Evolutionary conservation across 1,284 basidiomycete species (phyloP).

Genomic region (Mycocalia duriaeana): DNA sequence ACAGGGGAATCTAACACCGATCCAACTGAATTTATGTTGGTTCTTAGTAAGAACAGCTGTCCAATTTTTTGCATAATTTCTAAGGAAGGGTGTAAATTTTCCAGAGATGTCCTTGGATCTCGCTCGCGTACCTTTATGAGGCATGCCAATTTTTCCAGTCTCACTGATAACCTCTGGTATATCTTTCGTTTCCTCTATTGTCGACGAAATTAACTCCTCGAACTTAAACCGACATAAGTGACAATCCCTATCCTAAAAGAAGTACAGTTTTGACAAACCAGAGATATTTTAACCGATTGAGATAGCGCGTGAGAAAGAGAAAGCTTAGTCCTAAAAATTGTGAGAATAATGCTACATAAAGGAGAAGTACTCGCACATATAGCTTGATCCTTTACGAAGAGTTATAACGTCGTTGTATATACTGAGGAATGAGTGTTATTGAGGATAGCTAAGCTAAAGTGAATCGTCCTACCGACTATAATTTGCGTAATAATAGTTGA

Average conservation of each 20-base stretch:
- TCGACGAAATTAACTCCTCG: slow-evolving; percentile 88
- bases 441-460: too few relatives aligned
- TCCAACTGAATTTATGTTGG: slow-evolving; percentile 94
- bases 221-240: too few relatives aligned
- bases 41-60: slow-evolving; percentile 87
- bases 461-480: slow-evolving; percentile 84
- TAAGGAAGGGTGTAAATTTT: too few relatives aligned
- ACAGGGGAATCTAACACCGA: slow-evolving; percentile 93
- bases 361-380: slow-evolving; percentile 68
- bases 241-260: too few relatives aligned
- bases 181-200: slow-evolving; percentile 95
- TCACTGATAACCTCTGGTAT: slow-evolving; percentile 92
- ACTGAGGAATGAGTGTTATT: slow-evolving; percentile 32
- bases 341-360: slow-evolving; percentile 15
- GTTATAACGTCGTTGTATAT: slow-evolving; percentile 99
- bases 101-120: too few relatives aligned
- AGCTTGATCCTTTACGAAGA: slow-evolving; percentile 88
- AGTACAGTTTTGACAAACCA: slow-evolving; percentile 51
- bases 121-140: slow-evolving; percentile 56
- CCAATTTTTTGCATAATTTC: slow-evolving; percentile 99
- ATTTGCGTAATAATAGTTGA: slow-evolving; percentile 96
- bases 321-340: slow-evolving; percentile 78
- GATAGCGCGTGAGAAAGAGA: slow-evolving; percentile 92
- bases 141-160: slow-evolving; percentile 91
- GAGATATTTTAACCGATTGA: slow-evolving; percentile 94